Base-by-base conservation (phyloP, 176 grass and related monocot genomes). In the Tillandsia fasciculata region DNA sequence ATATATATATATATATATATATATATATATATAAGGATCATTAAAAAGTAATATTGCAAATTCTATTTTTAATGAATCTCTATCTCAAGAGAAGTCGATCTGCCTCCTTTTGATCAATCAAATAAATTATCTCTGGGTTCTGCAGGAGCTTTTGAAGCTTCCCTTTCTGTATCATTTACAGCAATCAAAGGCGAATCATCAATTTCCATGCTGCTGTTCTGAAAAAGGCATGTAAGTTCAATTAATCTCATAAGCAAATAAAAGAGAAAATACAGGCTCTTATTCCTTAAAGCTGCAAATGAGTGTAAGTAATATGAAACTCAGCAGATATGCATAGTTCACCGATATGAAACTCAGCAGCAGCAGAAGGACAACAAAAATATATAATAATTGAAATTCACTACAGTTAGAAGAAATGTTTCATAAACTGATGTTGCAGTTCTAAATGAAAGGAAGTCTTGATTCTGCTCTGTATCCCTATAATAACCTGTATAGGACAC, bases 341-440 rank as follows among this genome's bases (percentile, higher is more conserved):
- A 6, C 29, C 29, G 3, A 33, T 33, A 33, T 33, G 20, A 20
- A 20, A 20, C 20, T 20, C 20, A 26, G 22, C 23, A 52, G 8
- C 24, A 73, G 6, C 63, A 63, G 65, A 67, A 29, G 47, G 58
- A 81, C 11, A 20, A 22, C 51, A 14, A 72, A 26, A 53, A 48
- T 17, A 49, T 69, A 69, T 18, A 8, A 48, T 48, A 4, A 49
- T 69, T 13, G 50, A 52, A 48, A 78, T 78, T 54, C 79, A 96
- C 92, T 68, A 96, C 71, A 74, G 74, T 78, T 29, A 96, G 73
- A 67, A 96, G 83, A 89, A 96, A 96, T 27, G 86, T 86, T 76
- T 96, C 92, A 52, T 96, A 96, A 85, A 92, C 83, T 87, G 92
- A 96, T 78, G 86, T 87, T 66, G 92, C 92, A 70, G 92, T 96